These are phyloP conservation scores for Polytolypa hystricis DNA, from an alignment of 2,329 filamentous ascomycete species.

Conservation along the genomic window DNA sequence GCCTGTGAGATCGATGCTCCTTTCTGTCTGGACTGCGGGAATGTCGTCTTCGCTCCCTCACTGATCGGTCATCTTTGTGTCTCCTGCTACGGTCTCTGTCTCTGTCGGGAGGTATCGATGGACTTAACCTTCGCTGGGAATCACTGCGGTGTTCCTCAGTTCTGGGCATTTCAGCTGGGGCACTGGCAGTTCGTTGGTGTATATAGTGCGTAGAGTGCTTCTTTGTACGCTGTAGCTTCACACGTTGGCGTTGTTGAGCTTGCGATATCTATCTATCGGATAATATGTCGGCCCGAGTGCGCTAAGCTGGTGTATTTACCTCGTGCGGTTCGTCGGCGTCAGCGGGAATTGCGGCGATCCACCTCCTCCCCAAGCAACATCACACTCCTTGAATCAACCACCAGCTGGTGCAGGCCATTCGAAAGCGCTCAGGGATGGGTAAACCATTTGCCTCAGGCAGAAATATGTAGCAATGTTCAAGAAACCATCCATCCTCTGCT, in stretches of 20 bases:
- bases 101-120: conserved; percentile 15
- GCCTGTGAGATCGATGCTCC: conserved; percentile 7
- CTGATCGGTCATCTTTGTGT: conserved; percentile 5
- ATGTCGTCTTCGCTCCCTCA: conserved; percentile 2
- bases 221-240: no score
- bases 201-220: no score
- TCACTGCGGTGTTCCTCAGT: conserved; percentile 14
- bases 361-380: no score
- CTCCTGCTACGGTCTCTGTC: conserved; percentile 15
- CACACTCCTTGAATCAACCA: no score
- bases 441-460: conserved; percentile 15
- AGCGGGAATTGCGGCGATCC: no score
- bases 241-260: no score
- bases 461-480: conserved; percentile 37
- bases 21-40: conserved; percentile 9
- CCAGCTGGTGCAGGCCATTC: conserved; percentile 5
- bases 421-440: no score
- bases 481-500: conserved; percentile 31
- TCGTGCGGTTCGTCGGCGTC: no score
- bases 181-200: no score
- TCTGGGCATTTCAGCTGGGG: conserved; percentile 17
- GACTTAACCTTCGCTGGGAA: conserved; percentile 14
- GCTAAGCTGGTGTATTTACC: no score
- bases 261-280: no score
- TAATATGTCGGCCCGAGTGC: no score